Percentiles rank a stretch among this genome's conserved stretches.
phyloP scores from a whole-genome alignment of 345 rosid genomes.

The Carallia brachiata region DNA sequence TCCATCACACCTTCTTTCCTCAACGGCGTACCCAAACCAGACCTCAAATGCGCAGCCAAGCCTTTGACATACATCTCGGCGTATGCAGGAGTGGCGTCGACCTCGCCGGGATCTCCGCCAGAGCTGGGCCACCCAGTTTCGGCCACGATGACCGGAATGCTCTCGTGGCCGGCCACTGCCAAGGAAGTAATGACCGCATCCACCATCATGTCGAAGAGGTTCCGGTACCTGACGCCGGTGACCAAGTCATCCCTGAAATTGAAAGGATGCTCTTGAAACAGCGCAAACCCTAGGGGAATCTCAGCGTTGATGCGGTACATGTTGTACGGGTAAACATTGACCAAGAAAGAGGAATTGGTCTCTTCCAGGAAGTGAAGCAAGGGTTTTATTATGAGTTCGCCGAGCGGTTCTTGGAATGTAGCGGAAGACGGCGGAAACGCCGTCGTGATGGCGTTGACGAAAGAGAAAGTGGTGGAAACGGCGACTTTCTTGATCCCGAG shows the following conservation, averaged over 20 bases:
- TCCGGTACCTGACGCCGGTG: conserved; percentile 80
- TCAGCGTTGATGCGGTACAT: conserved; percentile 60
- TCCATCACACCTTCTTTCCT: conserved; percentile 73
- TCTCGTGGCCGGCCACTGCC: conserved; percentile 81
- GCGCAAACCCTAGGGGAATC: conserved; percentile 78
- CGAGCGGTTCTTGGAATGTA: conserved; percentile 60
- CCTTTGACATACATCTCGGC: conserved; percentile 73
- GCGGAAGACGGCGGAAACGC: conserved; percentile 85
- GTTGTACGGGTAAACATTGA: conserved; percentile 82
- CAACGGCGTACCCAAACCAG: conserved; percentile 76
- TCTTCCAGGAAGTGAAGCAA: conserved; percentile 63
- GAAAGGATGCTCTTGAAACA: conserved; percentile 73
- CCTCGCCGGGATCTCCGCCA: conserved; percentile 48
- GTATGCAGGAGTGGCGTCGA: conserved; percentile 60
- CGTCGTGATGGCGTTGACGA: conserved; percentile 57
- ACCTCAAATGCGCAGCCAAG: conserved; percentile 52
- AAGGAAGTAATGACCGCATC: conserved; percentile 70
- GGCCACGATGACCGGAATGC: conserved; percentile 66
- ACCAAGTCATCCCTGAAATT: conserved; percentile 70
- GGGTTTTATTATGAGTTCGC: conserved; percentile 59
- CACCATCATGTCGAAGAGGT: conserved; percentile 89
- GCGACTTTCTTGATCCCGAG: conserved; percentile 60
- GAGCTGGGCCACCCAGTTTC: conserved; percentile 97
- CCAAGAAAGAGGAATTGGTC: conserved; percentile 73
- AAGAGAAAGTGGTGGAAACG: conserved; percentile 86